phyloP scores from a whole-genome alignment of 108 stramenopile genomes.

The Cylindrotheca fusiformis region DNA sequence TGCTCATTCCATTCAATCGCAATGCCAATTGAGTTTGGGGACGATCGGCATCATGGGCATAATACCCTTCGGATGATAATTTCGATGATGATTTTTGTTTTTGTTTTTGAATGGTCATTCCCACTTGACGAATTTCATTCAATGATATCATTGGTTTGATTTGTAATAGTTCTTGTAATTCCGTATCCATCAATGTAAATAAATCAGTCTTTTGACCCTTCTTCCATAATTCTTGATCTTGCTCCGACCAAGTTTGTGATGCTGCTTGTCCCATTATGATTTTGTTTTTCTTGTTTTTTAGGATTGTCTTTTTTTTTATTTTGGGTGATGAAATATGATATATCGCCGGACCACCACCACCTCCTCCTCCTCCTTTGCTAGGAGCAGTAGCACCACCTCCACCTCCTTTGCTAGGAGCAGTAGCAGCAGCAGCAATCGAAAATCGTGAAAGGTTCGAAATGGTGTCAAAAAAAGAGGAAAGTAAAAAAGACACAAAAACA shows the following conservation, averaged over 20 bases:
- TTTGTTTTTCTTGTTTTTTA: too few species aligned
- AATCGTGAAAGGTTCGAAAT: too few species aligned
- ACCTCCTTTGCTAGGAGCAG: too few species aligned
- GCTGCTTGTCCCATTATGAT: too few species aligned
- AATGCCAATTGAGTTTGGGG: slow-evolving; percentile 9
- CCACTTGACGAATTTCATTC: background rate
- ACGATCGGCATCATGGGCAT: slow-evolving; percentile 7
- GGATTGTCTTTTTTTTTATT: too few species aligned
- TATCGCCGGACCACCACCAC: too few species aligned
- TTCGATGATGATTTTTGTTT: background rate
- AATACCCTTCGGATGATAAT: background rate
- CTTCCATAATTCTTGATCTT: background rate
- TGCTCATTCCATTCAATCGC: slow-evolving; percentile 4
- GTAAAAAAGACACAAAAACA: too few species aligned
- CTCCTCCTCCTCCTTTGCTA: too few species aligned
- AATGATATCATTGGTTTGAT: background rate
- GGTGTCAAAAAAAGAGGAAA: too few species aligned
- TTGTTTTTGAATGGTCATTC: background rate
- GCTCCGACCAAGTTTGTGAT: background rate
- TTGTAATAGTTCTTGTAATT: background rate
- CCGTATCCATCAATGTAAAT: background rate
- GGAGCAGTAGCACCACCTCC: too few species aligned
- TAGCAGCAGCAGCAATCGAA: too few species aligned
- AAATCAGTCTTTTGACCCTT: background rate
- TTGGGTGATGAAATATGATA: too few species aligned